Evolutionary conservation across 441 rosid genomes (phyloP), one percentile per base, ranked within the genome.

Genomic region (Breynia disticha): DNA sequence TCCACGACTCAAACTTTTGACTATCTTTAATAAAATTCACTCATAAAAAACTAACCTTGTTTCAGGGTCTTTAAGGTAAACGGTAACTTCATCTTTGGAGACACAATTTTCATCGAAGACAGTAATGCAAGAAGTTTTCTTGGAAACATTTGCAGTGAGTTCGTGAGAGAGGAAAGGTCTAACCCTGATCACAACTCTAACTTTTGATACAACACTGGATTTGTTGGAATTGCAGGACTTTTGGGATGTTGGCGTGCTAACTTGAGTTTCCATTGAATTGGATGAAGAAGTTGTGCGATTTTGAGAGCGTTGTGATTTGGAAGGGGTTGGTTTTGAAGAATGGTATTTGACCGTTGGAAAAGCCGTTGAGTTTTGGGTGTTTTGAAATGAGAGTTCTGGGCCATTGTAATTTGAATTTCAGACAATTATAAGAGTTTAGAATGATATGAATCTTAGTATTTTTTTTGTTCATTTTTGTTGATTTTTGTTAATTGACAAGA

Each of bases 161-260:
- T 88, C 97, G 1, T 54, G 62, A 21, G 81, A 67, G 53, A 88
- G 91, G 59, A 88, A 82, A 0, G 86, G 88, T 51, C 95, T 91
- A 24, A 84, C 84, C 46, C 98, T 67, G 5, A 74, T 75, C 0
- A 81, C 67, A 14, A 91, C 94, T 50, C 91, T 74, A 16, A 88
- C 85, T 54, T 75, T 81, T 0, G 84, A 73, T 52, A 68, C 46
- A 45, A 67, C 63, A 65, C 55, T 57, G 0, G 67, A 19, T 39
- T 55, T 53, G 46, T 32, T 52, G 2, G 71, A 69, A 20, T 62
- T 52, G 50, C 56, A 42, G 5, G 63, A 48, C 43, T 70, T 68
- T 61, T 61, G 50, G 43, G 48, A 45, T 46, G 43, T 47, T 1
- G 55, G 60, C 14, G 39, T 62, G 21, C 19, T 42, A 11, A 24